Conservation (phyloP, 2,329 filamentous ascomycete genomes). For the Calonectria pseudoreteaudii region DNA sequence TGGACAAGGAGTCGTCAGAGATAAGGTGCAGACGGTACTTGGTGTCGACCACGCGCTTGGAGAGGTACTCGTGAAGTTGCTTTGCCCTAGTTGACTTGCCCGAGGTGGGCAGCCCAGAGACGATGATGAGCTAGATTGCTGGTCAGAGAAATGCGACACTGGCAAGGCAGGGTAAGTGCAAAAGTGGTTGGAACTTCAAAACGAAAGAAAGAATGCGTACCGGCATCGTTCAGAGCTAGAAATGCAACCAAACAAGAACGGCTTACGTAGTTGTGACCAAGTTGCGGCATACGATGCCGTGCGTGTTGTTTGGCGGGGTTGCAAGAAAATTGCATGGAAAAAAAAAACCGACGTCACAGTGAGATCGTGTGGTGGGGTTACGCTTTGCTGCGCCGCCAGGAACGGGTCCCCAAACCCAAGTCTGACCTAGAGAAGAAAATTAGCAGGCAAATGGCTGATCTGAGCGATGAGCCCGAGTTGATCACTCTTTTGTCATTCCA, state of each 20-base stretch:
- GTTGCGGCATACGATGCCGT: background rate
- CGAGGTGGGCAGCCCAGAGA: slow-evolving; percentile 75
- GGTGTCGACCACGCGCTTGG: slow-evolving; percentile 62
- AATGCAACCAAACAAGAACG: background rate
- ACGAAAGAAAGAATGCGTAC: slow-evolving; percentile 25
- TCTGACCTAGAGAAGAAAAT: background rate
- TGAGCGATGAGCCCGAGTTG: background rate
- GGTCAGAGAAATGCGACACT: slow-evolving; percentile 12
- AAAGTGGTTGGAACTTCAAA: background rate
- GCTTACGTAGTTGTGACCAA: background rate
- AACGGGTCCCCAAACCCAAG: background rate
- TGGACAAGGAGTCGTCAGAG: slow-evolving; percentile 77
- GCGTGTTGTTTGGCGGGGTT: slow-evolving; percentile 22
- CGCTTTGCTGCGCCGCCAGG: background rate
- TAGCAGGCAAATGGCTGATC: background rate
- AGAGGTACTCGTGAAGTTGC: slow-evolving; percentile 75
- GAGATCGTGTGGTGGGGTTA: slow-evolving; percentile 9
- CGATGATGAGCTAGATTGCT: slow-evolving; percentile 68
- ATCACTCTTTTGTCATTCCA: background rate
- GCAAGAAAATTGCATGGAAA: slow-evolving; percentile 14
- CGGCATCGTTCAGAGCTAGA: slow-evolving; percentile 36
- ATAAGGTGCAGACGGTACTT: slow-evolving; percentile 78
- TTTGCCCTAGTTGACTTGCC: slow-evolving; percentile 75
- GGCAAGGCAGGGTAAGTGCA: background rate
- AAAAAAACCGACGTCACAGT: slow-evolving; percentile 15